phyloP scores from a whole-genome alignment of 2,329 filamentous ascomycete genomes.

The Aspergillus sp. region DNA sequence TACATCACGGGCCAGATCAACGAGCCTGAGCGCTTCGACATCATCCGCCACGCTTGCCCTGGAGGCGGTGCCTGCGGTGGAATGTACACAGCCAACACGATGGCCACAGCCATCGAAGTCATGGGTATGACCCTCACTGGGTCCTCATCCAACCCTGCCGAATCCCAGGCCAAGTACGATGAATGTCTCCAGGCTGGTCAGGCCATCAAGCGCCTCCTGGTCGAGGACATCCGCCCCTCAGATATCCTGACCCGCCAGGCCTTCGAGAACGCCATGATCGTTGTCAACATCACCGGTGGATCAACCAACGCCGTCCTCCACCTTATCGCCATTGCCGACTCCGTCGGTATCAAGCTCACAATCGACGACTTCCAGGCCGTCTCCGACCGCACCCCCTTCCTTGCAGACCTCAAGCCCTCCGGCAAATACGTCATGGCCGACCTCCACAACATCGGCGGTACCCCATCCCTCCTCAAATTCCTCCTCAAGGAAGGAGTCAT shows the following conservation, averaged over 20 bases:
- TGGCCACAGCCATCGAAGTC: slow-evolving; percentile 71
- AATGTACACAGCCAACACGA: slow-evolving; percentile 79
- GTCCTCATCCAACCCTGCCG: slow-evolving; percentile 76
- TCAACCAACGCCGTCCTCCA: slow-evolving; percentile 86
- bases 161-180: slow-evolving; percentile 67
- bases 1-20: slow-evolving; percentile 89
- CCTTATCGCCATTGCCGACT: slow-evolving; percentile 79
- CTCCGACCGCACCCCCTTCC: slow-evolving; percentile 74
- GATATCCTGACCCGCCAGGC: slow-evolving; percentile 79
- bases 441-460: slow-evolving; percentile 57
- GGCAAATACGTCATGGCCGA: slow-evolving; percentile 64
- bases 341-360: slow-evolving; percentile 76
- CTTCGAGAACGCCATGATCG: slow-evolving; percentile 82
- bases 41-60: slow-evolving; percentile 88
- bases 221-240: slow-evolving; percentile 72
- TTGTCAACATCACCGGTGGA: slow-evolving; percentile 79
- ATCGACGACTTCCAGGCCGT: slow-evolving; percentile 85
- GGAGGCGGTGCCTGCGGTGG: slow-evolving; percentile 81
- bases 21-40: slow-evolving; percentile 89
- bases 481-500: slow-evolving; percentile 59
- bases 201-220: slow-evolving; percentile 72
- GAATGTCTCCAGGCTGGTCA: slow-evolving; percentile 72
- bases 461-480: slow-evolving; percentile 58
- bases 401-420: slow-evolving; percentile 80
- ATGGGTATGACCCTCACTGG: slow-evolving; percentile 79